These are phyloP conservation scores for Russula virescens DNA, from an alignment of 768 basidiomycete species.

Conservation along the genomic window DNA sequence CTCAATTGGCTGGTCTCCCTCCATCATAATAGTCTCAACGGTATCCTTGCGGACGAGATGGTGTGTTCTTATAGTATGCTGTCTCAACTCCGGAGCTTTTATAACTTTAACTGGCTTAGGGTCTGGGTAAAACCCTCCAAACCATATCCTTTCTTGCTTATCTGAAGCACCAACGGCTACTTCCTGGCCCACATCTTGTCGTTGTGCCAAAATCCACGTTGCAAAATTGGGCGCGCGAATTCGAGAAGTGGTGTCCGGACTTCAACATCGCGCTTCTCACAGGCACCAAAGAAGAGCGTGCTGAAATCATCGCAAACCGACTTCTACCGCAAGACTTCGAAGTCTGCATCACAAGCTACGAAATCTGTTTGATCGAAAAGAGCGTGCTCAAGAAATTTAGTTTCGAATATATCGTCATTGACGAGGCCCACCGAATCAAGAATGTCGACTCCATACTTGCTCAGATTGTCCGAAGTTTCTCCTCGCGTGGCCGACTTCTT, in stretches of 20 bases:
- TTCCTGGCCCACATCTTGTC: conserved; percentile 82
- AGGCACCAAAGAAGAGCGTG: conserved; percentile 86
- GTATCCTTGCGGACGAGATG: conserved; percentile 98
- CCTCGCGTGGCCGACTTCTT: conserved; percentile 80
- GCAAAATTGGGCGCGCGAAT: conserved; percentile 96
- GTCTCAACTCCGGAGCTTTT: conserved; percentile 11
- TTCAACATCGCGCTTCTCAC: conserved; percentile 77
- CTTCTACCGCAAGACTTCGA: conserved; percentile 88
- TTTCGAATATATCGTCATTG: conserved; percentile 97
- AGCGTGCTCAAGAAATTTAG: conserved; percentile 88
- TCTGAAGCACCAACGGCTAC: conserved; percentile 76
- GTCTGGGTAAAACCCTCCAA: conserved; percentile 96
- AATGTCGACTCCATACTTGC: conserved; percentile 95
- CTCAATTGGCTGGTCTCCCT: conserved; percentile 96
- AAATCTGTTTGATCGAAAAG: conserved; percentile 95
- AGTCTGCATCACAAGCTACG: conserved; percentile 93
- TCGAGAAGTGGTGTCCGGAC: conserved; percentile 85
- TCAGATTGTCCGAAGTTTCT: conserved; percentile 90
- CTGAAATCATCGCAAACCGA: conserved; percentile 67
- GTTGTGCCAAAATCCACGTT: conserved; percentile 98
- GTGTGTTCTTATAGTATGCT: conserved; percentile 29
- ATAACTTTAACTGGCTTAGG: conserved; percentile 39
- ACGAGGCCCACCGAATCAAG: conserved; percentile 99
- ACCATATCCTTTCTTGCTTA: conserved; percentile 97
- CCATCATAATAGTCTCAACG: conserved; percentile 94